phyloP scores from a whole-genome alignment of 1,139 yeast genomes.

The Yamadazyma songkhlaensis region DNA sequence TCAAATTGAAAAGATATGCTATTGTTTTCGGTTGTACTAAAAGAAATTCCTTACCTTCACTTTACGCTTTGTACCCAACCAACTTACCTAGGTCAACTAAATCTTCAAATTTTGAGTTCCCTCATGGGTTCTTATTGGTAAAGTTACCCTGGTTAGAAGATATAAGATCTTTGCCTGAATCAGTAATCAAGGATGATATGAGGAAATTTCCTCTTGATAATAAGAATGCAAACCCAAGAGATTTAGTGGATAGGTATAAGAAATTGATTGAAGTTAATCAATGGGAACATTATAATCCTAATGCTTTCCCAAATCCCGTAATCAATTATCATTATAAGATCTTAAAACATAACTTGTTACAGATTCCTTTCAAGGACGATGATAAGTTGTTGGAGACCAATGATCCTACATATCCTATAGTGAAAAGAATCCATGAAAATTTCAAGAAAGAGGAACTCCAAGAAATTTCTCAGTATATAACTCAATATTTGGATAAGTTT shows the following conservation, averaged over 20 bases:
- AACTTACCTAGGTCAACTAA: conserved; percentile 18
- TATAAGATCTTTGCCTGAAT: conserved; percentile 47
- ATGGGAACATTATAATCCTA: conserved; percentile 47
- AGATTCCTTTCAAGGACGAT: conserved; percentile 27
- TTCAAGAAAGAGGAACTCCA: conserved; percentile 9
- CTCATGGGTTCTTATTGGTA: conserved; percentile 62
- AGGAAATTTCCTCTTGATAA: conserved; percentile 9
- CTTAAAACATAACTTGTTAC: conserved; percentile 65
- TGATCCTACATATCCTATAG: conserved; percentile 9
- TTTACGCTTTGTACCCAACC: conserved; percentile 64
- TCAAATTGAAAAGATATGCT: conserved; percentile 53
- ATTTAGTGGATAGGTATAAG: conserved; percentile 17
- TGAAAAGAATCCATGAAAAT: conserved; percentile 6
- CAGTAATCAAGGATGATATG: conserved; percentile 12
- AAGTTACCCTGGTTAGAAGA: conserved; percentile 67
- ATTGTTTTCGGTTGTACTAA: conserved; percentile 71
- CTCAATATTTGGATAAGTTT: conserved; percentile 14
- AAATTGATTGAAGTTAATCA: conserved; percentile 16
- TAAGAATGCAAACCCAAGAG: conserved; percentile 9
- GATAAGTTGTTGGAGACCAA: conserved; percentile 8
- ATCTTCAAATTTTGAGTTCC: conserved; percentile 27
- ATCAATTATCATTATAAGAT: conserved; percentile 65
- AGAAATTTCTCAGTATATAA: conserved; percentile 16
- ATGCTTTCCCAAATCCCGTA: conserved; percentile 62
- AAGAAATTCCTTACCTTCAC: conserved; percentile 50